A percentile compares a stretch with the other conserved stretches of the same genome.
phyloP scores from a whole-genome alignment of 2,329 filamentous ascomycete species.

The Fusarium cicatricum region DNA sequence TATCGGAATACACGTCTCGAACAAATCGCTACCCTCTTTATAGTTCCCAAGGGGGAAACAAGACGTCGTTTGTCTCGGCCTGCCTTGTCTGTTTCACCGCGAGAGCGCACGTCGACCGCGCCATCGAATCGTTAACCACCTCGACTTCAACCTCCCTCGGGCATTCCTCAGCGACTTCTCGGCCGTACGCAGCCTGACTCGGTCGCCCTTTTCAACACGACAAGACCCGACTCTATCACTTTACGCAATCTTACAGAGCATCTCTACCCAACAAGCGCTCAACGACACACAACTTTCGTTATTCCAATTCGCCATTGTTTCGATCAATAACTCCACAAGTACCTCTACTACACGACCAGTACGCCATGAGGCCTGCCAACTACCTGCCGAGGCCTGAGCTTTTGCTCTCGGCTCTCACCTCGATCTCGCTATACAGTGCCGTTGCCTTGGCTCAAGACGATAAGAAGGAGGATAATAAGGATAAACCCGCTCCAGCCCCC shows the following conservation, averaged over 20 bases:
- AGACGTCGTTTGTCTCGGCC: slow-evolving; percentile 11
- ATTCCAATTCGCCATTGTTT: slow-evolving; percentile 6
- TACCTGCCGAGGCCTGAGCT: slow-evolving; percentile 39
- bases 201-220: slow-evolving; percentile 13
- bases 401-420: slow-evolving; percentile 41
- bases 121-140: slow-evolving; percentile 7
- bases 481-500: slow-evolving; percentile 21
- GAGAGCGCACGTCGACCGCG: not conserved
- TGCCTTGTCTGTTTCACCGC: slow-evolving; percentile 12
- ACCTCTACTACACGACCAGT: not conserved
- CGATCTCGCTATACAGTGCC: slow-evolving; percentile 42
- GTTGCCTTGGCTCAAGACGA: slow-evolving; percentile 46
- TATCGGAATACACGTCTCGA: slow-evolving; percentile 10
- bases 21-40: slow-evolving; percentile 1
- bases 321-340: slow-evolving; percentile 7
- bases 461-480: slow-evolving; percentile 32
- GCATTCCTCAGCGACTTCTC: slow-evolving; percentile 25
- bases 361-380: slow-evolving; percentile 42
- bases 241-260: not conserved
- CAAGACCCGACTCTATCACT: not conserved
- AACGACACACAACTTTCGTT: not conserved
- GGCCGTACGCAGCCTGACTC: slow-evolving; percentile 15
- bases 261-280: not conserved
- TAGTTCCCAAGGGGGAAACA: not conserved
- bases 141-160: slow-evolving; percentile 12